Base-by-base conservation (phyloP, 805 yeast genomes). In the Lipomyces lipofer region DNA sequence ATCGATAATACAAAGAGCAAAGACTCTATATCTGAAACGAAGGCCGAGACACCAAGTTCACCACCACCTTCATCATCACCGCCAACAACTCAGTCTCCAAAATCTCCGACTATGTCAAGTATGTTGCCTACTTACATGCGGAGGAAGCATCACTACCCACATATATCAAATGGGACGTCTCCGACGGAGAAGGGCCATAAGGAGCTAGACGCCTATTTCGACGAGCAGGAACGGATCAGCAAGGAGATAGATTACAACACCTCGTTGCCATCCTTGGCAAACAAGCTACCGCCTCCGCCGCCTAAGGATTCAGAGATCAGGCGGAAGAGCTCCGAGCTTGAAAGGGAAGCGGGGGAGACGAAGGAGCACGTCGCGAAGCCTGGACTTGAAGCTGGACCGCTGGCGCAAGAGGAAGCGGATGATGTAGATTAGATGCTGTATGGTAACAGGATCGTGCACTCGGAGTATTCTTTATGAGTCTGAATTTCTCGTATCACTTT, bases 271-370 rank as follows among this genome's bases (percentile, higher is more conserved):
- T 12, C 21, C 10, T 13, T 10, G n/a, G 46, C 17, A 5, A 46
- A 27, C 4, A 24, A 12, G 27, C 30, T 17, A 19, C 47, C 43
- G 15, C 60, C 54, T 15, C 62, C 62, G 13, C 60, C 60, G 15
- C 62, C 62, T 6, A 58, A 50, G 49, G 62, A 58, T 25, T 58
- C 62, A 25, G 60, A 58, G 30, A 39, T 56, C 21, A 36, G 35
- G 15, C 33, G 43, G 54, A 46, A 43, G 45, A 47, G 56, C 46
- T 42, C n/a, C 3, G 33, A 5, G 17, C 24, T 4, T 29, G 56
- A 51, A 49, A 39, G 27, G 19, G 39, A 43, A n/a, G 47, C 10
- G 13, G 19, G 8, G 9, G 25, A 49, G 13, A 9, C 13, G 12
- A 30, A 25, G 22, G 29, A 43, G 15, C 17, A 42, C 3, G n/a